Percentiles rank a stretch among this genome's conserved stretches.
Conservation (phyloP, 148 eudicot species). For the Limonium bicolor region DNA sequence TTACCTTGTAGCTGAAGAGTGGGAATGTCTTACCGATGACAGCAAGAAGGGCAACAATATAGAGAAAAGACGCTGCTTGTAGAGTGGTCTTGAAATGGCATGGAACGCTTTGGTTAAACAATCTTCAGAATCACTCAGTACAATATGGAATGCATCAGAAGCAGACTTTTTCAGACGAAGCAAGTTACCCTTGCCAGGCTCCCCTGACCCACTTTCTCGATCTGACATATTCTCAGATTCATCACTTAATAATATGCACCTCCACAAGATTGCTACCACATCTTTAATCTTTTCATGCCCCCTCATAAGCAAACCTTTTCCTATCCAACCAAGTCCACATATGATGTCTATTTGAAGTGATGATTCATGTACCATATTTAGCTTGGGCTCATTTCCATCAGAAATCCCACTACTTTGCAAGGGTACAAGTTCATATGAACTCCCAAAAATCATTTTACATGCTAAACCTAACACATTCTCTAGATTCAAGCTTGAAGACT, state of each 20-base stretch:
- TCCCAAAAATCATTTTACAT: conserved; percentile 19
- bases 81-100: conserved; percentile 68
- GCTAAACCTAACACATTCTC: conserved; percentile 50
- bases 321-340: conserved; percentile 80
- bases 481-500: conserved; percentile 22
- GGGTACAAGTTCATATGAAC: conserved; percentile 14
- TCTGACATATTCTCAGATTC: conserved; percentile 11
- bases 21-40: conserved; percentile 28
- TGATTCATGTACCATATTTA: conserved; percentile 5
- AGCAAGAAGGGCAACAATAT: conserved; percentile 52
- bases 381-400: conserved; percentile 15
- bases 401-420: conserved; percentile 7
- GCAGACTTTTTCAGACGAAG: conserved; percentile 35
- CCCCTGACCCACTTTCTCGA: conserved; percentile 12
- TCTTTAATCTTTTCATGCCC: conserved; percentile 82
- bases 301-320: conserved; percentile 87
- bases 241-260: conserved; percentile 32
- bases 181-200: conserved; percentile 13
- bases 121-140: conserved; percentile 71
- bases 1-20: conserved; percentile 41
- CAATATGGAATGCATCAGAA: conserved; percentile 74
- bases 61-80: conserved; percentile 84
- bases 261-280: conserved; percentile 38
- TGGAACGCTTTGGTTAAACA: conserved; percentile 74
- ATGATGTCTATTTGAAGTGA: conserved; percentile 23